A percentile compares a stretch with the other conserved stretches of the same genome.
These are phyloP conservation scores for Symbiotaphrina buchneri DNA, from an alignment of 495 filamentous ascomycete genomes.

Conservation along the genomic window DNA sequence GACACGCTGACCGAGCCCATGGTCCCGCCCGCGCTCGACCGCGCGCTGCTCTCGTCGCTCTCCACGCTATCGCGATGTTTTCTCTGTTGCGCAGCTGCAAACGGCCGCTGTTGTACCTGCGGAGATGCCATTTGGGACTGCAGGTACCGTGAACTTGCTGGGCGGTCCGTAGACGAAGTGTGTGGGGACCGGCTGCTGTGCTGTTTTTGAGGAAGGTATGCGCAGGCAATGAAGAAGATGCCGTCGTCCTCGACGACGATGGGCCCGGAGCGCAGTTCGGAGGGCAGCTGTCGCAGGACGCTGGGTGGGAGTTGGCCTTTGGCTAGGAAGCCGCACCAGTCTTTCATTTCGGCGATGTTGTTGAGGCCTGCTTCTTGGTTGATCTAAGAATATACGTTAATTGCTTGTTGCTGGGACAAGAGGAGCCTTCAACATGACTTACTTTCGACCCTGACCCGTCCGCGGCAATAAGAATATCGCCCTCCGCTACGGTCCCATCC, in stretches of 20 bases:
- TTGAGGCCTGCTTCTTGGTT: conserved; percentile 2
- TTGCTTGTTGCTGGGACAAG: too few species aligned
- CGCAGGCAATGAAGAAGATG: conserved; percentile 1
- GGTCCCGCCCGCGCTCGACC: too few species aligned
- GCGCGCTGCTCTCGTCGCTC: not conserved
- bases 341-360: conserved; percentile 2
- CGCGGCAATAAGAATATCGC: conserved; percentile 27
- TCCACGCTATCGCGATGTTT: not conserved
- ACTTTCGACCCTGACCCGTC: conserved; percentile 35
- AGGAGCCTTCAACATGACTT: too few species aligned
- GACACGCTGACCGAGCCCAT: too few species aligned
- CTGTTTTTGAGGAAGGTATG: conserved; percentile 1
- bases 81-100: too few species aligned
- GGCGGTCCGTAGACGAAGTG: too few species aligned
- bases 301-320: conserved; percentile 1
- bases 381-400: conserved; percentile 3
- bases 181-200: not conserved
- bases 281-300: conserved; percentile 2
- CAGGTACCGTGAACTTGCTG: too few species aligned
- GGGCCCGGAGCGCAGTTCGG: conserved; percentile 2
- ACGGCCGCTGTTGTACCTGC: not conserved
- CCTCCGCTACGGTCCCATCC: conserved; percentile 23
- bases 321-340: conserved; percentile 1
- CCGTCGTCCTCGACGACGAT: conserved; percentile 1
- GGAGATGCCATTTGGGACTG: not conserved